phyloP scores from a whole-genome alignment of 345 rosid species.

The Sisymbrium altissimum region DNA sequence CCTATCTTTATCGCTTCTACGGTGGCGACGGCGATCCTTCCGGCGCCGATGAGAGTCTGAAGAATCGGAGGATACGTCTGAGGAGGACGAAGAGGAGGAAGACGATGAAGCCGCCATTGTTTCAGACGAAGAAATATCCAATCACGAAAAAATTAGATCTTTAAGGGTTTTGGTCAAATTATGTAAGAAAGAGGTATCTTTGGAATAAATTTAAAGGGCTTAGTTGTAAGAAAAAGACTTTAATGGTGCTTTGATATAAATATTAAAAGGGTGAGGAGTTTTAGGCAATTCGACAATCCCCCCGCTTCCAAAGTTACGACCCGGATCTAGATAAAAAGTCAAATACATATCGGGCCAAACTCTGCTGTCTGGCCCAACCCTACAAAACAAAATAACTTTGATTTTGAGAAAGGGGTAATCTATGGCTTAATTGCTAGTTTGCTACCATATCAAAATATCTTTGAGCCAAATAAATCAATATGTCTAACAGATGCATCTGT shows the following conservation, averaged over 20 bases:
- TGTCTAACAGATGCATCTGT: no score
- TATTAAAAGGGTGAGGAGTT: background rate
- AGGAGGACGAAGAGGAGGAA: slow-evolving; percentile 38
- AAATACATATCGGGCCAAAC: background rate
- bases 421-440: no score
- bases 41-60: slow-evolving; percentile 52
- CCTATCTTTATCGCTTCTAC: slow-evolving; percentile 38
- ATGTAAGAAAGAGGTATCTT: background rate
- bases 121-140: slow-evolving; percentile 2
- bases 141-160: slow-evolving; percentile 8
- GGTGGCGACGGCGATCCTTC: slow-evolving; percentile 43
- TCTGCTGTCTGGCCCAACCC: background rate
- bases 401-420: no score
- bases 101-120: slow-evolving; percentile 80
- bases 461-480: no score
- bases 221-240: background rate
- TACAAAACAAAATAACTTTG: background rate
- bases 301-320: background rate
- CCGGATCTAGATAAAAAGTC: background rate
- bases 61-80: slow-evolving; percentile 51
- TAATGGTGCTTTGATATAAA: background rate
- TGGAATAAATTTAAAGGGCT: background rate
- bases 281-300: background rate
- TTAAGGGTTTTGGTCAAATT: slow-evolving; percentile 12
- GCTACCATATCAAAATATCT: no score